Conservation (phyloP, 2,329 filamentous ascomycete genomes). For the Ophiocordyceps unilateralis region DNA sequence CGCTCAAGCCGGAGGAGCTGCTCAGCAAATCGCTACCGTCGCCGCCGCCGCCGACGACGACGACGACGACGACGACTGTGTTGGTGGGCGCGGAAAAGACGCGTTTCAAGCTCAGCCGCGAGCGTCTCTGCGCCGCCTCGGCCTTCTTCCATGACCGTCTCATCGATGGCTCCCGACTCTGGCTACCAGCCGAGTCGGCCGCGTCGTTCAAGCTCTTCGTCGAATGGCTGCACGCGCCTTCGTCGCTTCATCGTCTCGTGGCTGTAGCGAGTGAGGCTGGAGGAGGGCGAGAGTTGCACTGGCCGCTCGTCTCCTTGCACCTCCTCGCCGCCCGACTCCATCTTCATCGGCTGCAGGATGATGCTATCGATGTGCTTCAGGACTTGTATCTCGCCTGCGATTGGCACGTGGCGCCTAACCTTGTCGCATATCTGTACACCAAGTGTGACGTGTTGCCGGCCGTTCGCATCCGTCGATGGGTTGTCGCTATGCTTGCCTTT, state of each 20-base stretch:
- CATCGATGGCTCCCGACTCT: slow-evolving; percentile 17
- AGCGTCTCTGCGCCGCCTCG: slow-evolving; percentile 27
- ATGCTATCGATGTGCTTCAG: slow-evolving; percentile 39
- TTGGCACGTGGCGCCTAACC: slow-evolving; percentile 36
- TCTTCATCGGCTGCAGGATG: slow-evolving; percentile 33
- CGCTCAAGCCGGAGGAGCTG: too few relatives aligned
- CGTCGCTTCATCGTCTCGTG: slow-evolving; percentile 24
- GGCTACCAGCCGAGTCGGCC: slow-evolving; percentile 28
- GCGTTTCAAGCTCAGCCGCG: slow-evolving; percentile 24
- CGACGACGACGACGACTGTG: slow-evolving; percentile 15
- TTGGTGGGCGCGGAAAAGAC: slow-evolving; percentile 24
- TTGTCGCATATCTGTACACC: slow-evolving; percentile 35
- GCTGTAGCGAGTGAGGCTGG: slow-evolving; percentile 20
- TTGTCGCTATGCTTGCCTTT: slow-evolving; percentile 44
- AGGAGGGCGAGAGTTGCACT: slow-evolving; percentile 26
- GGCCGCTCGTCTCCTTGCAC: slow-evolving; percentile 38
- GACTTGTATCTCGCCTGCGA: slow-evolving; percentile 40
- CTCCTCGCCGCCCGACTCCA: slow-evolving; percentile 36
- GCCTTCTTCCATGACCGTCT: slow-evolving; percentile 30
- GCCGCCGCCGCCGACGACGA: slow-evolving; percentile 6
- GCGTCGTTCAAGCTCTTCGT: slow-evolving; percentile 36
- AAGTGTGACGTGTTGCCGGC: slow-evolving; percentile 31
- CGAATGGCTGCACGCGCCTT: slow-evolving; percentile 31
- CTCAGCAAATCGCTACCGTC: slow-evolving; percentile 9
- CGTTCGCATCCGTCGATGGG: slow-evolving; percentile 38